These are phyloP conservation scores for Selaginella tamariscina DNA, from an alignment of 75 land plant genomes.

Conservation along the genomic window DNA sequence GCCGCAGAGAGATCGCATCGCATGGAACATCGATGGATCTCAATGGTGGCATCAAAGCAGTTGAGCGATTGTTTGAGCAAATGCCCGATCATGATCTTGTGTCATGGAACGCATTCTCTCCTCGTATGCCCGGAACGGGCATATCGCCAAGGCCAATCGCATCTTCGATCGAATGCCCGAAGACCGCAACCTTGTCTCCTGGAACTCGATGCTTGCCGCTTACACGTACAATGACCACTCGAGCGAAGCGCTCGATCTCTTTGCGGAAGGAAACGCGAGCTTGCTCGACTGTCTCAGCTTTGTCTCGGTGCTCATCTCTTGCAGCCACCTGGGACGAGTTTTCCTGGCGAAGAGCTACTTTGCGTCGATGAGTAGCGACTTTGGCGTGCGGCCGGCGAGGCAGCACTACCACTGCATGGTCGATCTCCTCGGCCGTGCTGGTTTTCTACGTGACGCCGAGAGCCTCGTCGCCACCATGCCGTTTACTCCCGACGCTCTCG, in stretches of 20 bases:
- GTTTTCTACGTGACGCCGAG: slow-evolving; percentile 20
- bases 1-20: neutral
- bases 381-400: slow-evolving; percentile 7
- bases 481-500: slow-evolving; percentile 16
- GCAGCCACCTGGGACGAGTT: slow-evolving; percentile 4
- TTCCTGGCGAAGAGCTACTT: slow-evolving; percentile 3
- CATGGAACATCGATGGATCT: neutral
- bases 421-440: slow-evolving; percentile 42
- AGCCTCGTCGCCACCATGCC: slow-evolving; percentile 20
- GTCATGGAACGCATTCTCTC: neutral
- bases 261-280: slow-evolving; percentile 4
- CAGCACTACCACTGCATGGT: slow-evolving; percentile 42
- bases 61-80: slow-evolving; percentile 1
- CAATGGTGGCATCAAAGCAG: neutral
- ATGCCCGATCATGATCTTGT: slow-evolving; percentile 3
- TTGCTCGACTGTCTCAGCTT: neutral
- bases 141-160: neutral
- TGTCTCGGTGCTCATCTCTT: neutral
- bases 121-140: slow-evolving; percentile 4
- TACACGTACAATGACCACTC: slow-evolving; percentile 1
- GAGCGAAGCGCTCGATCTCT: slow-evolving; percentile 1
- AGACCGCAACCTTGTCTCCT: neutral
- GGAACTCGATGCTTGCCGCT: slow-evolving; percentile 4
- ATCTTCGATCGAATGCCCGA: slow-evolving; percentile 1
- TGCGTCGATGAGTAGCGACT: slow-evolving; percentile 1